phyloP scores from a whole-genome alignment of 495 filamentous ascomycete species.

The Penicillium steckii region DNA sequence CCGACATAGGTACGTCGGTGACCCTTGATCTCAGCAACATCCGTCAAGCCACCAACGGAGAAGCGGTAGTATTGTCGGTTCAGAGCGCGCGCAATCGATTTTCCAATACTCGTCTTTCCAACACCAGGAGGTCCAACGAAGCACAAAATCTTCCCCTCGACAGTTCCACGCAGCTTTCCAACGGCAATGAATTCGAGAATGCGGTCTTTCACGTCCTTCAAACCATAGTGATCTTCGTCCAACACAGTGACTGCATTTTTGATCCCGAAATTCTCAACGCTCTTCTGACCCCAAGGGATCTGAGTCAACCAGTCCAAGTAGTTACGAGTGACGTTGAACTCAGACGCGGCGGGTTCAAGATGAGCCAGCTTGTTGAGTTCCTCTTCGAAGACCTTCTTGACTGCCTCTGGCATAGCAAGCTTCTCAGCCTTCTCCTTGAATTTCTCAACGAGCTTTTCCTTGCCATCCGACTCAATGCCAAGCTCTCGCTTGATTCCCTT shows the following conservation, averaged over 20 bases:
- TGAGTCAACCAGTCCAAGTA: conserved; percentile 99
- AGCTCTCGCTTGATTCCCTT: conserved; percentile 97
- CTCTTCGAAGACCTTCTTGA: conserved; percentile 97
- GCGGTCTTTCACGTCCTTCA: conserved; percentile 98
- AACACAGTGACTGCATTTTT: conserved; percentile 84
- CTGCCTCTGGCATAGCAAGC: conserved; percentile 92
- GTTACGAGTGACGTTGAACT: conserved; percentile 99
- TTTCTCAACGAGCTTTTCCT: conserved; percentile 95
- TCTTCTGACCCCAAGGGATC: conserved; percentile 95
- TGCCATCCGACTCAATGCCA: conserved; percentile 95
- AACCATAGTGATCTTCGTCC: conserved; percentile 94
- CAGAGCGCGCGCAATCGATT: conserved; percentile 91
- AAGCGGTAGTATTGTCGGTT: conserved; percentile 97
- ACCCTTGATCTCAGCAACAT: conserved; percentile 99
- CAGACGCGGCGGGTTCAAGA: conserved; percentile 89
- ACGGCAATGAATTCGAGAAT: conserved; percentile 99
- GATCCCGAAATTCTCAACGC: conserved; percentile 95
- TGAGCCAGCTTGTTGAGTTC: conserved; percentile 96
- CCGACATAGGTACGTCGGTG: conserved; percentile 97
- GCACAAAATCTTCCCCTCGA: conserved; percentile 98
- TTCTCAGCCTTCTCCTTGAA: conserved; percentile 95
- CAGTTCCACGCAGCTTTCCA: conserved; percentile 92
- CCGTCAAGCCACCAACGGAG: conserved; percentile 93
- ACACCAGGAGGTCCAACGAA: conserved; percentile 96
- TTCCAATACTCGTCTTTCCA: conserved; percentile 98